Conservation (phyloP, 768 basidiomycete genomes). For the Galerina sulciceps region DNA sequence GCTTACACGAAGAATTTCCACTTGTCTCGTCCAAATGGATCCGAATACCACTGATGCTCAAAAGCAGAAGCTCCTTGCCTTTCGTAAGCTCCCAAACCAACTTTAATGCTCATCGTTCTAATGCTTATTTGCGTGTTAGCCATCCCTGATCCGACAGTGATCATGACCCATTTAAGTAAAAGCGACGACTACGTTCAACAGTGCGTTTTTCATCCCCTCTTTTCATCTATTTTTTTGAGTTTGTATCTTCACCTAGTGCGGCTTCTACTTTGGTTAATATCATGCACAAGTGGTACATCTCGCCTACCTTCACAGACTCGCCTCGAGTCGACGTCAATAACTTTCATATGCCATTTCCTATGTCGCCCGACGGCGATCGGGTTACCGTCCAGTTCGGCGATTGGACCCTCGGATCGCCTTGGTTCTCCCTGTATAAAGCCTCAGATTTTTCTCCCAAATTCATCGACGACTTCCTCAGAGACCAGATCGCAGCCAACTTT, state of each 20-base stretch:
- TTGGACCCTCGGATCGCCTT: neutral
- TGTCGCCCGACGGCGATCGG: neutral
- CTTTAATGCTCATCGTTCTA: neutral
- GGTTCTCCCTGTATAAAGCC: neutral
- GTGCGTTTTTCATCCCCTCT: neutral
- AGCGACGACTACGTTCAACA: neutral
- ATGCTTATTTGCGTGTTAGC: neutral
- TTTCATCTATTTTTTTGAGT: neutral
- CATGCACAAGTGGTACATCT: neutral
- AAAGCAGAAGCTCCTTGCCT: neutral
- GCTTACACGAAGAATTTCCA: neutral
- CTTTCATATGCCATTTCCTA: neutral
- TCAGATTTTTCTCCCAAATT: neutral
- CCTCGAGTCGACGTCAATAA: neutral
- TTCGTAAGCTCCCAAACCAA: neutral
- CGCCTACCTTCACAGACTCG: neutral
- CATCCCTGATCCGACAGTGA: neutral
- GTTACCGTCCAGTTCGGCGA: neutral
- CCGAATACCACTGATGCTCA: neutral
- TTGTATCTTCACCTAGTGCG: neutral
- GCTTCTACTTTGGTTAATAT: neutral
- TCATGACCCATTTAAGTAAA: neutral
- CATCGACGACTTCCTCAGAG: neutral
- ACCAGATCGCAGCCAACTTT: neutral
- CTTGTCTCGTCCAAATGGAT: neutral